A percentile compares a stretch with the other conserved stretches of the same genome.
Evolutionary conservation across 805 yeast species (phyloP).

Genomic region (Starmerella gropengiesseri): DNA sequence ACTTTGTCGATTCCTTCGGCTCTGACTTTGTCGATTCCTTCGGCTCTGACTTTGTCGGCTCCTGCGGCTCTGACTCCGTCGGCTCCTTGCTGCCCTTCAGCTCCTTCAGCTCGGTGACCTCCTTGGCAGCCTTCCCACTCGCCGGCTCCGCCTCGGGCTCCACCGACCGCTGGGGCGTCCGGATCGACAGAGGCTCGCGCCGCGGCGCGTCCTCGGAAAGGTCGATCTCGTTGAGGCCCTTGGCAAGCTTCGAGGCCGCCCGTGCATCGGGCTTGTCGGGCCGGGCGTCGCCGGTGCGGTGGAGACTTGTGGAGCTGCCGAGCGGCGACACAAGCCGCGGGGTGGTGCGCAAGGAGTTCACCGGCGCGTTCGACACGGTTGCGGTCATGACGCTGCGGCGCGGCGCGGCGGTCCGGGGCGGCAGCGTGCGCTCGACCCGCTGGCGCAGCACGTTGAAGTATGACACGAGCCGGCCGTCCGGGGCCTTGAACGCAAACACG

Average conservation of each 20-base stretch:
- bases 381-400: slow-evolving; percentile 13
- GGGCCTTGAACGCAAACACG: slow-evolving; percentile 34
- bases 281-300: slow-evolving; percentile 1
- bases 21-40: no score
- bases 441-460: slow-evolving; percentile 48
- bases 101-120: slow-evolving; percentile 4
- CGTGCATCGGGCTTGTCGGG: not conserved
- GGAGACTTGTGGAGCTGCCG: slow-evolving; percentile 13
- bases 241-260: not conserved
- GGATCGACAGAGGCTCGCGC: no score
- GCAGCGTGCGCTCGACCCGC: slow-evolving; percentile 30
- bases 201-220: slow-evolving; percentile 3
- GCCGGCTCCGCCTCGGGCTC: no score
- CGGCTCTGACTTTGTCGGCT: no score
- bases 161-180: no score
- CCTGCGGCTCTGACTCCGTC: no score
- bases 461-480: slow-evolving; percentile 63
- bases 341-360: slow-evolving; percentile 19
- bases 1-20: no score
- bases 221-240: slow-evolving; percentile 15
- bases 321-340: slow-evolving; percentile 21
- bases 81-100: slow-evolving; percentile 14
- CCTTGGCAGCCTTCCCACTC: not conserved
- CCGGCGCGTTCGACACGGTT: slow-evolving; percentile 19
- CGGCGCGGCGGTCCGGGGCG: slow-evolving; percentile 8